These are phyloP conservation scores for Papiliotrema fonsecae DNA, from an alignment of 1,284 basidiomycete genomes.

Conservation along the genomic window DNA sequence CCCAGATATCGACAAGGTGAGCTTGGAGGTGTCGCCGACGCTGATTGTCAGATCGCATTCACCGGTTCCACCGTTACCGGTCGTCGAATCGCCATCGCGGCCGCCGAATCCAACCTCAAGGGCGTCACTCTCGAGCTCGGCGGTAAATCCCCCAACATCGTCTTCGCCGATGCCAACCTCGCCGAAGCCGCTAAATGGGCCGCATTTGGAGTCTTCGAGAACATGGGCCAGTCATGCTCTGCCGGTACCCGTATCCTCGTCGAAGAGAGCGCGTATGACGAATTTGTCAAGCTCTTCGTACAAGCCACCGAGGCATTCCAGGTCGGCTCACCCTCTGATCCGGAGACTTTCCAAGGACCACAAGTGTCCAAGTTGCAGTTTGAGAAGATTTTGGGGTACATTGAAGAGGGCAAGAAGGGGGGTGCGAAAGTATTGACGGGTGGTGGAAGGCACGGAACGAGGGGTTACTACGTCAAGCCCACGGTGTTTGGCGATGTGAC, in stretches of 20 bases:
- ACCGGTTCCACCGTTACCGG: conserved; percentile 68
- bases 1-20: conserved; percentile 67
- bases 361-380: conserved; percentile 81
- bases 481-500: conserved; percentile 45
- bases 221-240: conserved; percentile 38
- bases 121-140: conserved; percentile 56
- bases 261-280: conserved; percentile 72
- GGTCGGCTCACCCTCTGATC: conserved; percentile 72
- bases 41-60: conserved; percentile 41
- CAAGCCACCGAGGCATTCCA: conserved; percentile 60
- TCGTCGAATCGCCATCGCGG: conserved; percentile 75
- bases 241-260: conserved; percentile 61
- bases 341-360: conserved; percentile 69
- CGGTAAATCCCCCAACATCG: conserved; percentile 51
- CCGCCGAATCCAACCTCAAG: conserved; percentile 81
- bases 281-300: conserved; percentile 64
- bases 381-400: conserved; percentile 83
- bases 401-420: conserved; percentile 75
- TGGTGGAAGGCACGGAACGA: conserved; percentile 53
- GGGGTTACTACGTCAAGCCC: conserved; percentile 45
- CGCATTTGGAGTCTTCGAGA: conserved; percentile 32
- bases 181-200: conserved; percentile 67
- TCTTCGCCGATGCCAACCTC: conserved; percentile 51
- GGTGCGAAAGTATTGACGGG: conserved; percentile 78
- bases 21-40: not conserved